Conservation (phyloP, 768 basidiomycete species). For the Dioszegia aurantiaca region DNA sequence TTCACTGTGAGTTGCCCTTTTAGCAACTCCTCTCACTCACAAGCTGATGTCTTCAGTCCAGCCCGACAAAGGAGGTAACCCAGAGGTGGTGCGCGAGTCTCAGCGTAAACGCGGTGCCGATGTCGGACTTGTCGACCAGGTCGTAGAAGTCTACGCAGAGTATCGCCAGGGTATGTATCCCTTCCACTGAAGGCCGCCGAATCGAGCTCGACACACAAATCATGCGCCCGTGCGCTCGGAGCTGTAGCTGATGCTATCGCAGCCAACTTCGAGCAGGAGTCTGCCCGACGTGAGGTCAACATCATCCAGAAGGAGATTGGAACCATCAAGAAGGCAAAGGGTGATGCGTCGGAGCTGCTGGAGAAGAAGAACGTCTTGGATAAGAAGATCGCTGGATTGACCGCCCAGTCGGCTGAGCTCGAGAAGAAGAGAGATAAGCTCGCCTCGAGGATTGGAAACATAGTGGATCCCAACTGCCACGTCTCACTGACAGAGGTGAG, state of each 20-base stretch:
- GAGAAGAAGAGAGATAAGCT: conserved; percentile 59
- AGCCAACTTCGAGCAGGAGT: conserved; percentile 87
- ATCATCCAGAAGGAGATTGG: conserved; percentile 91
- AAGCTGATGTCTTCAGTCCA: conserved; percentile 39
- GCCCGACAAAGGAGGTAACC: conserved; percentile 70
- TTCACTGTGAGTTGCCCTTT: conserved; percentile 21
- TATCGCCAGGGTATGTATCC: conserved; percentile 84
- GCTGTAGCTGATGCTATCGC: conserved; percentile 7
- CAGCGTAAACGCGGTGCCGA: conserved; percentile 85
- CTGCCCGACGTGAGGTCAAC: conserved; percentile 76
- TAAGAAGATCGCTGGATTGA: conserved; percentile 71
- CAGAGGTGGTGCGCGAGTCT: conserved; percentile 82
- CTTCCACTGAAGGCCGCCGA: background rate
- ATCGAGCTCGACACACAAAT: too few species aligned
- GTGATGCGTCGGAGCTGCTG: conserved; percentile 82
- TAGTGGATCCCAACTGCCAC: conserved; percentile 81
- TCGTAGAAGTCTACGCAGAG: conserved; percentile 83
- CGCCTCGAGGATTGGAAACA: conserved; percentile 81
- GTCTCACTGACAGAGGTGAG: conserved; percentile 83
- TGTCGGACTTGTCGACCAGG: conserved; percentile 89
- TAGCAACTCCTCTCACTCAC: background rate
- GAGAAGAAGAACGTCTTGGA: conserved; percentile 81
- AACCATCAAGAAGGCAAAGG: conserved; percentile 92
- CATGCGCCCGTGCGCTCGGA: too few species aligned
- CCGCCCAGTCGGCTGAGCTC: conserved; percentile 74